phyloP scores from a whole-genome alignment of 768 basidiomycete genomes.

The Tylopilus felleus region DNA sequence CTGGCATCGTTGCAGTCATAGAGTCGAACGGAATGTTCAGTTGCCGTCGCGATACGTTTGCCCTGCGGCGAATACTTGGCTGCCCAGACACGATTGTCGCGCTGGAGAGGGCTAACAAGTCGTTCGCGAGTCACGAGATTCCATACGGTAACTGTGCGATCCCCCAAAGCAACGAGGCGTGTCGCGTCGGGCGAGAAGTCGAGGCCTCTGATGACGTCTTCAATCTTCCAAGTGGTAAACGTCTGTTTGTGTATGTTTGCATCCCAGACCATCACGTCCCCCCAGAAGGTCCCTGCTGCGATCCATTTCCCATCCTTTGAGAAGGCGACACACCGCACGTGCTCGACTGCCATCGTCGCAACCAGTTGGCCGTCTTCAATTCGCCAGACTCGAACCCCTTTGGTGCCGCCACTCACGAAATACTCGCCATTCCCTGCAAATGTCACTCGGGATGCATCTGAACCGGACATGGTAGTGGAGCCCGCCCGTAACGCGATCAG shows the following conservation, averaged over 20 bases:
- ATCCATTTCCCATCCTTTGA: background rate
- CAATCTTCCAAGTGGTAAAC: background rate
- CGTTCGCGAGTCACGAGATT: background rate
- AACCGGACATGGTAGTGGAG: too few species aligned
- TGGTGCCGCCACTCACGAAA: background rate
- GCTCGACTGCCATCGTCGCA: background rate
- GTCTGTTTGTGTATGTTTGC: background rate
- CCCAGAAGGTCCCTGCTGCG: background rate
- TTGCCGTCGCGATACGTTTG: background rate
- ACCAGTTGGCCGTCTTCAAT: background rate
- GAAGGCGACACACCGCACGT: background rate
- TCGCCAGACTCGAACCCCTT: background rate
- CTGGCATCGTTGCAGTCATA: background rate
- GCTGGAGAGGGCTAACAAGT: background rate
- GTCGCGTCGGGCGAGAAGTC: conserved; percentile 10
- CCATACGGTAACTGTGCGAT: background rate
- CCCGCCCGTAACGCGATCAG: too few species aligned
- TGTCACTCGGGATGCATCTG: background rate
- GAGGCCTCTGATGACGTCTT: background rate
- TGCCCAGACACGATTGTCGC: background rate
- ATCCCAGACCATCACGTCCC: background rate
- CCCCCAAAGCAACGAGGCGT: background rate
- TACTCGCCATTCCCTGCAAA: background rate
- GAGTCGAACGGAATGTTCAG: background rate
- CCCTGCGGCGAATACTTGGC: conserved; percentile 1